Percentiles rank a stretch among this genome's conserved stretches.
Conservation (phyloP, 1,284 basidiomycete species). For the Ceratobasidium sp. region DNA sequence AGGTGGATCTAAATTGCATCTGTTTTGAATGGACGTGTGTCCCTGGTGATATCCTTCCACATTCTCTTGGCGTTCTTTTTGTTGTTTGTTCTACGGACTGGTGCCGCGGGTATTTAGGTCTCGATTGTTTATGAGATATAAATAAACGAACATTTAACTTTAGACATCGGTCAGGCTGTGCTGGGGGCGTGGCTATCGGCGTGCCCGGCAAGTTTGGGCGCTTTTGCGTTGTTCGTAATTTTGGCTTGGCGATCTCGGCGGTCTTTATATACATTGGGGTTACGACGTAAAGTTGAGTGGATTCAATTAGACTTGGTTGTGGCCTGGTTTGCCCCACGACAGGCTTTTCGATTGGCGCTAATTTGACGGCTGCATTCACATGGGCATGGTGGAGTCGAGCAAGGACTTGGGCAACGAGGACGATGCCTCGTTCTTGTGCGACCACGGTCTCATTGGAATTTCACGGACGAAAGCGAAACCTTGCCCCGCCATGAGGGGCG, state of each 20-base stretch:
- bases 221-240: no score
- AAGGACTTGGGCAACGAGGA: neutral
- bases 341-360: no score
- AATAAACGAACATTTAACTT: slow-evolving; percentile 9
- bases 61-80: neutral
- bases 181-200: slow-evolving; percentile 1
- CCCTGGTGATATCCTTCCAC: slow-evolving; percentile 1
- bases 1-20: neutral
- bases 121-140: slow-evolving; percentile 8
- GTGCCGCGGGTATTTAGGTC: slow-evolving; percentile 3
- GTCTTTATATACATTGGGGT: no score
- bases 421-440: neutral
- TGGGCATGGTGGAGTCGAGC: neutral
- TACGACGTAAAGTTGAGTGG: no score
- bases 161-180: neutral
- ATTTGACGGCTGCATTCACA: no score
- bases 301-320: no score
- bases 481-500: neutral
- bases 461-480: neutral
- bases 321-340: no score
- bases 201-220: neutral
- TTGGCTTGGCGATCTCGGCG: no score
- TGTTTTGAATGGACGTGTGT: neutral
- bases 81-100: neutral
- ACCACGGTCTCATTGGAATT: neutral